Conservation (phyloP, 1,284 basidiomycete genomes). For the Fomitopsis betulina region DNA sequence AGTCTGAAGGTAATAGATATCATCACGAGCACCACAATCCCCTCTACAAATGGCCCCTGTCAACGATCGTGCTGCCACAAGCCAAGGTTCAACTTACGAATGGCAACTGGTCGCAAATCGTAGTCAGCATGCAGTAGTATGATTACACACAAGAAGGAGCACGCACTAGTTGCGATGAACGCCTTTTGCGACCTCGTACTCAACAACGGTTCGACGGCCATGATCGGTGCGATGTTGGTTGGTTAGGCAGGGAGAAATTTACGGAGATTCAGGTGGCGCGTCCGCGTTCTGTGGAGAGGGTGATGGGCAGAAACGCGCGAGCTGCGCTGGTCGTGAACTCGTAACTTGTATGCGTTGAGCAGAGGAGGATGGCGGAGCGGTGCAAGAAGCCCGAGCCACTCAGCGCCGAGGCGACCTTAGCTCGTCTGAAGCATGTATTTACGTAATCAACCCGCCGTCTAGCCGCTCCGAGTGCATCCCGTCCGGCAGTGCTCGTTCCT, state of each 20-base stretch:
- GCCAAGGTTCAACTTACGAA: conserved; percentile 22
- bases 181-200: conserved; percentile 61
- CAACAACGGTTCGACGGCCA: conserved; percentile 64
- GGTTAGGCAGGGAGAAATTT: not conserved
- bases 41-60: conserved; percentile 33
- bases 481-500: too few relatives aligned
- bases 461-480: not conserved
- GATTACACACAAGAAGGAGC: not conserved
- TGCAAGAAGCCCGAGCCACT: conserved; percentile 1
- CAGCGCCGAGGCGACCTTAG: not conserved
- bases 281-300: not conserved
- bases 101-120: conserved; percentile 16
- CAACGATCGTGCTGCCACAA: not conserved
- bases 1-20: conserved; percentile 36
- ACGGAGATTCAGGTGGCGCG: not conserved
- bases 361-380: not conserved
- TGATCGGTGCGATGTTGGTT: conserved; percentile 23
- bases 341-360: not conserved
- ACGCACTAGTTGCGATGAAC: conserved; percentile 61
- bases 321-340: not conserved
- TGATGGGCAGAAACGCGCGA: not conserved
- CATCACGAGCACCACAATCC: conserved; percentile 42
- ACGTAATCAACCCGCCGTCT: not conserved
- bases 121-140: not conserved
- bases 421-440: not conserved